A percentile compares a stretch with the other conserved stretches of the same genome.
Evolutionary conservation across 176 grass and related monocot species (phyloP).

Genomic region (Alopecurus myosuroides): DNA sequence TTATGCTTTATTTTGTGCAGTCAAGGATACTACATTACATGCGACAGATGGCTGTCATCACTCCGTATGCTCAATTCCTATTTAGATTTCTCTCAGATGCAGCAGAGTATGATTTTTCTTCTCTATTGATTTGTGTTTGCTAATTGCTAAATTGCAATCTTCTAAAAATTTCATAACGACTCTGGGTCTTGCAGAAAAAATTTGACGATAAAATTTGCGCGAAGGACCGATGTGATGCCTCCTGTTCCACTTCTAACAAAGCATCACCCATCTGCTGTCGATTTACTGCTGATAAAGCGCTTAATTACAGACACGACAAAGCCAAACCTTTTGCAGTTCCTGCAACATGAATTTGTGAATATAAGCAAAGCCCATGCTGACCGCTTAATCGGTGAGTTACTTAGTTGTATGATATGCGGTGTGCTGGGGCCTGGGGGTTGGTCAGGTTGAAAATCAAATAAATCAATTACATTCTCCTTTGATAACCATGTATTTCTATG

Average conservation of each 20-base stretch:
- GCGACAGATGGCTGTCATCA: slow-evolving; percentile 98
- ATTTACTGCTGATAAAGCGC: slow-evolving; percentile 94
- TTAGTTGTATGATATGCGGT: slow-evolving; percentile 28
- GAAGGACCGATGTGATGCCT: slow-evolving; percentile 90
- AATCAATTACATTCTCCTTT: background rate
- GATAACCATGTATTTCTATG: background rate
- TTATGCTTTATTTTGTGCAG: slow-evolving; percentile 45
- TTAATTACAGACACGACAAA: slow-evolving; percentile 88
- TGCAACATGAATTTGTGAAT: slow-evolving; percentile 97
- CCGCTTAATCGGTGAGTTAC: slow-evolving; percentile 84
- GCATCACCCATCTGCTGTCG: slow-evolving; percentile 92
- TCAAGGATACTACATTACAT: slow-evolving; percentile 97
- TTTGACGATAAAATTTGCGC: slow-evolving; percentile 78
- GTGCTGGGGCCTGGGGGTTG: background rate
- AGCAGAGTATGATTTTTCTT: slow-evolving; percentile 56
- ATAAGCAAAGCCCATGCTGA: slow-evolving; percentile 87
- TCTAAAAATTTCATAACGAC: slow-evolving; percentile 1
- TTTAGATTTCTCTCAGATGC: slow-evolving; percentile 83
- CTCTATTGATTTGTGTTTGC: slow-evolving; percentile 18
- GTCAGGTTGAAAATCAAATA: background rate
- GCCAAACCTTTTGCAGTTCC: slow-evolving; percentile 90
- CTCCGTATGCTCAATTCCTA: slow-evolving; percentile 92
- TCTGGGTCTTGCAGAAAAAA: slow-evolving; percentile 66
- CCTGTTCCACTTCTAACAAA: slow-evolving; percentile 87
- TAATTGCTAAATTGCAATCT: slow-evolving; percentile 13